A percentile compares a stretch with the other conserved stretches of the same genome.
Conservation (phyloP, 2,329 filamentous ascomycete species). For the Fusarium anthophilum region DNA sequence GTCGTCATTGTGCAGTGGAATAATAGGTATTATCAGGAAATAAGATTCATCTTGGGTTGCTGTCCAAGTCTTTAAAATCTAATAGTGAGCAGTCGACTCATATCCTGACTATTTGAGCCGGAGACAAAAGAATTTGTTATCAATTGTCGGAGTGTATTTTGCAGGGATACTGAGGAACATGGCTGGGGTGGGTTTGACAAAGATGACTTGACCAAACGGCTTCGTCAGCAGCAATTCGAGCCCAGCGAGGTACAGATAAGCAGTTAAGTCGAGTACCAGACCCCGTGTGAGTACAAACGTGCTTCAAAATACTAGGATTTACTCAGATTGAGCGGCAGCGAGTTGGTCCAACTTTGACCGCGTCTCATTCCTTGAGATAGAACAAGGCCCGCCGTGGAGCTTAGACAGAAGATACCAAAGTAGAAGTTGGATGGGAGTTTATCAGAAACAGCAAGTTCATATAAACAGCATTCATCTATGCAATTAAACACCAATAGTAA, state of each 20-base stretch:
- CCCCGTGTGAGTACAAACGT: background rate
- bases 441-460: background rate
- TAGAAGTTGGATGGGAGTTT: conserved; percentile 1
- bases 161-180: conserved; percentile 12
- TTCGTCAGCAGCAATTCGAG: background rate
- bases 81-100: conserved; percentile 26
- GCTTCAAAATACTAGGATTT: background rate
- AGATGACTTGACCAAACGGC: background rate
- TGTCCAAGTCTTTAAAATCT: conserved; percentile 11
- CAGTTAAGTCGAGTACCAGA: background rate
- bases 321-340: background rate
- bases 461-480: conserved; percentile 8
- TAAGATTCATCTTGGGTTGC: conserved; percentile 12
- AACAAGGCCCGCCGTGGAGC: background rate
- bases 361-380: background rate
- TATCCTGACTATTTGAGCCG: background rate
- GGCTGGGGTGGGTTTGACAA: background rate
- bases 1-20: conserved; percentile 42
- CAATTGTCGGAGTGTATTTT: background rate
- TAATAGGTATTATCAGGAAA: conserved; percentile 17
- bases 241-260: background rate
- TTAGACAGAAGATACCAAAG: background rate
- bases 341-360: background rate
- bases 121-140: background rate
- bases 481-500: background rate